Evolutionary conservation across 306 rosid genomes (phyloP), one percentile per base, ranked within the genome.

Genomic region (Vigna nakashimae): DNA sequence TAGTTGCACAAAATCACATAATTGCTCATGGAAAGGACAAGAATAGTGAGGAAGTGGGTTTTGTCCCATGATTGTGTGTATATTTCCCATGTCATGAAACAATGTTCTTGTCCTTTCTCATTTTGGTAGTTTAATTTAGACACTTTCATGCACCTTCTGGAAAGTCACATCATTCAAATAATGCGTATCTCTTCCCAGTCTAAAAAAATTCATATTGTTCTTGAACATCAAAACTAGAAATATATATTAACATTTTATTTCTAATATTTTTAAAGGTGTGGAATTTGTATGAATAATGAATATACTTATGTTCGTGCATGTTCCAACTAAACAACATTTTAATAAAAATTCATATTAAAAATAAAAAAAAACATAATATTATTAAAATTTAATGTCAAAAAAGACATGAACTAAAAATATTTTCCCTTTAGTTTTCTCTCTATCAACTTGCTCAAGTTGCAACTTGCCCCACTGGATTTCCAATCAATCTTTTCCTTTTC

Each of bases 401-500:
- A 26, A 26, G 28, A 26, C 28, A 26, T 1, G 28, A 26, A 28
- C 32, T 28, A 28, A 28, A 26, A 28, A 28, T 3, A 32, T 55
- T 9, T 2, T 64, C 56, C 40, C 40, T 5, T 36, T 5, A 5
- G 40, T 6, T 56, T 8, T 40, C 12, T 49, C 48, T 77, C 53
- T 64, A 78, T 26, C 65, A 4, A 36, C 40, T 75, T 80, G 63
- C 74, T 76, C 49, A 57, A 17, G 30, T 20, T 55, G 62, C 49
- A 57, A 17, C 20, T 20, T 55, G 62, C 63, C 83, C 86, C 80
- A 52, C 51, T 30, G 51, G 65, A 80, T 71, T 71, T 66, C 71
- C 43, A 84, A 76, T 80, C 80, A 50, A 40, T 32, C 80, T 60
- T 84, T 55, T 64, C 68, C 63, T 70, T 70, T 75, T 17, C 73